Base-by-base conservation (phyloP, 495 filamentous ascomycete genomes). In the Aspergillus campestris region DNA sequence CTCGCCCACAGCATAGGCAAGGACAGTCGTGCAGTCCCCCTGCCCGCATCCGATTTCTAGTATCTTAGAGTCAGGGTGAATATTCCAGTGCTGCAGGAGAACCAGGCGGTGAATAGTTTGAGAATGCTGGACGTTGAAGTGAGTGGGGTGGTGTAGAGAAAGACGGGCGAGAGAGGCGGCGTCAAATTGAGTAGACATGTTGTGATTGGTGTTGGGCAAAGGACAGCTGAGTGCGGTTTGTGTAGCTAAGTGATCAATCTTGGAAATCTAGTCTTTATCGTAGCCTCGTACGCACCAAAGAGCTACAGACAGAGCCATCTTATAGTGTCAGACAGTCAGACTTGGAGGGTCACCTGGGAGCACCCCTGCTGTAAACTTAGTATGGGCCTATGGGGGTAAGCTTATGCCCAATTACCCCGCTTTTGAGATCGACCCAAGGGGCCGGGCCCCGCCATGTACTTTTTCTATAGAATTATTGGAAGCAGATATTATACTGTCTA, bases 21-120 rank as follows among this genome's bases (percentile, higher is more conserved):
- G 61, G 7, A 61, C 70, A 10, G 59, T 53, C 0, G 74, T 75
- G 48, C 59, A 65, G 45, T 73, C 71, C 4, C 75, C 76, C 46
- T 78, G 75, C 12, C 75, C 75, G 57, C 75, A 78, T 38, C 74
- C 76, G 28, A 80, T 49, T 52, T 78, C 76, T 5, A 80, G 64
- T 30, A 77, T 52, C 31, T 64, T 68, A 11, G 59, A 56, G 35
- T 57, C 71, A 0, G 64, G 51, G 2, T 31, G 24, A 45, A 72
- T 65, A 31, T 42, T 42, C 62, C 62, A 75, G 48, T 50, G 47
- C 35, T 62, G 49, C 32, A 74, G 46, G 38, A 75, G 57, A 15
- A 47, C 36, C 18, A 71, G 53, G 30, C 72, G 70, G 58, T 76
- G 73, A 9, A 39, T 24, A n/a, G 66, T 66, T 59, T 75, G 71